Conservation (phyloP, 1,139 yeast species). For the Entelexis paramagnoliae region DNA sequence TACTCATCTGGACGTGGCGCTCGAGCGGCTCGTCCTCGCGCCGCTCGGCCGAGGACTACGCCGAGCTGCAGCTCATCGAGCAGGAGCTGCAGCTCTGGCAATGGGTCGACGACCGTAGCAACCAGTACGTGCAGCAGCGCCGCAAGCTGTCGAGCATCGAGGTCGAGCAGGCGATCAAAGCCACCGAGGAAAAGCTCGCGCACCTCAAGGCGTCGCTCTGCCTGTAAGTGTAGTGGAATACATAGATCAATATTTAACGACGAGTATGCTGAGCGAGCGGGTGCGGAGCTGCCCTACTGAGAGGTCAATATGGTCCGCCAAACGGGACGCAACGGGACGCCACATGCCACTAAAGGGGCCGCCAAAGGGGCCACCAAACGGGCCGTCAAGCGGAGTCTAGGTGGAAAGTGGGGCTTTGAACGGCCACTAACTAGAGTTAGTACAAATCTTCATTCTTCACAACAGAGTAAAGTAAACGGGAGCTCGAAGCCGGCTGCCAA, state of each 20-base stretch:
- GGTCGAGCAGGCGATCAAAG: slow-evolving; percentile 22
- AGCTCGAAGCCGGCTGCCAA: too few relatives aligned
- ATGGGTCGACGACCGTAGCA: slow-evolving; percentile 55
- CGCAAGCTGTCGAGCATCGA: slow-evolving; percentile 16
- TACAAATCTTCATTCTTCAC: too few relatives aligned
- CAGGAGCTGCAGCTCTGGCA: slow-evolving; percentile 68
- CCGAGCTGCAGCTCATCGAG: slow-evolving; percentile 27
- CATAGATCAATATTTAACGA: background rate
- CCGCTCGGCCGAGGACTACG: slow-evolving; percentile 3
- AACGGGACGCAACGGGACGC: too few relatives aligned
- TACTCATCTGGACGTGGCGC: slow-evolving; percentile 24
- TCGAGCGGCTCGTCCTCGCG: background rate
- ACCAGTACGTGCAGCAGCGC: slow-evolving; percentile 3
- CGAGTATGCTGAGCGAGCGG: too few relatives aligned
- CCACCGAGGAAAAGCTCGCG: slow-evolving; percentile 21
- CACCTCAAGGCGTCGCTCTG: slow-evolving; percentile 19
- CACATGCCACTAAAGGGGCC: too few relatives aligned
- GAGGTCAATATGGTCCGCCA: too few relatives aligned
- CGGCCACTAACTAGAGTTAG: too few relatives aligned
- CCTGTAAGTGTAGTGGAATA: background rate
- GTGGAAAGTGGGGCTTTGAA: too few relatives aligned
- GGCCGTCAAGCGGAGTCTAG: too few relatives aligned
- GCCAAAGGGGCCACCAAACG: too few relatives aligned
- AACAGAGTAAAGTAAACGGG: too few relatives aligned
- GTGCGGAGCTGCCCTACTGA: too few relatives aligned